These are phyloP conservation scores for Myrica gale DNA, from an alignment of 306 rosid species.

Conservation along the genomic window DNA sequence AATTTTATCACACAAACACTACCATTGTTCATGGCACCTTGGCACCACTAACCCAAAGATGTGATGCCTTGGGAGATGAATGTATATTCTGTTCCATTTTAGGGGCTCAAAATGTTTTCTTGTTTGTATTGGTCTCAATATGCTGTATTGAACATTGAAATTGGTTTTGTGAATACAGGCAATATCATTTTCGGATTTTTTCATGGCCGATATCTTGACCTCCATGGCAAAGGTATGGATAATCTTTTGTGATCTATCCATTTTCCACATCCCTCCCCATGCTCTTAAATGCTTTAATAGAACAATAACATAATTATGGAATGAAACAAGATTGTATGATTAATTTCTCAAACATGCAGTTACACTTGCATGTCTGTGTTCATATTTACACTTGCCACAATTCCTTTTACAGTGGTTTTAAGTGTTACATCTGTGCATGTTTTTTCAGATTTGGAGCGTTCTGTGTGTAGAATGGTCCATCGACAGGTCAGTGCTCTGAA, in stretches of 20 bases:
- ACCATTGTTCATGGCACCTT: neutral
- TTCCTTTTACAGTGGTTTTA: conserved; percentile 15
- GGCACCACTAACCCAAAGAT: neutral
- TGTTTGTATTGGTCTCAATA: neutral
- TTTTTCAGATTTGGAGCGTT: conserved; percentile 92
- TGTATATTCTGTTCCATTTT: neutral
- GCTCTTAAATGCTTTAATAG: conserved; percentile 20
- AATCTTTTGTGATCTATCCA: conserved; percentile 24
- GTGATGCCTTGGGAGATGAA: neutral
- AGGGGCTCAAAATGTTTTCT: neutral
- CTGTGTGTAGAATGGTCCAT: conserved; percentile 96
- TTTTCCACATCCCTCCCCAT: conserved; percentile 22
- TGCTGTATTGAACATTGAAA: conserved; percentile 27
- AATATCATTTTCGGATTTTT: conserved; percentile 88
- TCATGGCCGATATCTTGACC: conserved; percentile 93
- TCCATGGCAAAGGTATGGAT: conserved; percentile 88
- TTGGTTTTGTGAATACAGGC: conserved; percentile 61
- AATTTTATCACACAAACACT: too few relatives aligned
- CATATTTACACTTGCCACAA: conserved; percentile 11
- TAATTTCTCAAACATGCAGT: neutral
- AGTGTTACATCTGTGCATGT: conserved; percentile 53
- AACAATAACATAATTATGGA: neutral
- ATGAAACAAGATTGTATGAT: neutral
- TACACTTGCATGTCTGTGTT: conserved; percentile 21
- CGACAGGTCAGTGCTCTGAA: conserved; percentile 62